phyloP scores from a whole-genome alignment of 192 early-diverging fungal species.

The Coemansia brasiliensis region DNA sequence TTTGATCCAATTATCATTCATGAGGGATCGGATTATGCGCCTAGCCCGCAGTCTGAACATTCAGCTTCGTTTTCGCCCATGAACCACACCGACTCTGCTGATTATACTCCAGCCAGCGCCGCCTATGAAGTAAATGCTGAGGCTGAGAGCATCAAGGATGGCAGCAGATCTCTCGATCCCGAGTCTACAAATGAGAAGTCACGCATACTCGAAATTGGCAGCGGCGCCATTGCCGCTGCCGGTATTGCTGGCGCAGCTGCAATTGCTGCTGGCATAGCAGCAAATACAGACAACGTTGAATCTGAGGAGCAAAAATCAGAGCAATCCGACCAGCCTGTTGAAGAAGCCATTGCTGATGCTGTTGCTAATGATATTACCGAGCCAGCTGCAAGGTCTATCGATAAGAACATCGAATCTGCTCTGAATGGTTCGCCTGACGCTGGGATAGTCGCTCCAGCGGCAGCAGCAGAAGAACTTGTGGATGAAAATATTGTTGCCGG shows the following conservation, averaged over 20 bases:
- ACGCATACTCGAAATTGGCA: neutral
- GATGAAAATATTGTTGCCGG: neutral
- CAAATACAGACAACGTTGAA: neutral
- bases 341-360: conserved; percentile 10
- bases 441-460: neutral
- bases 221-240: neutral
- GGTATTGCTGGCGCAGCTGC: conserved; percentile 1
- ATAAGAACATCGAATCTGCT: neutral
- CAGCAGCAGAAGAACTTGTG: neutral
- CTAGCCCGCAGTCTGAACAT: conserved; percentile 16
- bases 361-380: conserved; percentile 1
- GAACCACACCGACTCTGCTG: neutral
- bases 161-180: neutral
- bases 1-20: conserved; percentile 9
- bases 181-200: neutral
- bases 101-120: neutral
- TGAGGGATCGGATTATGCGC: conserved; percentile 15
- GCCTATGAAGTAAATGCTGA: neutral
- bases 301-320: neutral
- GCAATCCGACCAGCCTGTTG: neutral
- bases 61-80: conserved; percentile 10
- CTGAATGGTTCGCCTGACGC: neutral
- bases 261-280: neutral
- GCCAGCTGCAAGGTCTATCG: neutral
- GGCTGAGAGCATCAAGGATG: neutral